Evolutionary conservation across 164 flowering plant genomes (phyloP).

Genomic region (Chloranthus sessilifolius): DNA sequence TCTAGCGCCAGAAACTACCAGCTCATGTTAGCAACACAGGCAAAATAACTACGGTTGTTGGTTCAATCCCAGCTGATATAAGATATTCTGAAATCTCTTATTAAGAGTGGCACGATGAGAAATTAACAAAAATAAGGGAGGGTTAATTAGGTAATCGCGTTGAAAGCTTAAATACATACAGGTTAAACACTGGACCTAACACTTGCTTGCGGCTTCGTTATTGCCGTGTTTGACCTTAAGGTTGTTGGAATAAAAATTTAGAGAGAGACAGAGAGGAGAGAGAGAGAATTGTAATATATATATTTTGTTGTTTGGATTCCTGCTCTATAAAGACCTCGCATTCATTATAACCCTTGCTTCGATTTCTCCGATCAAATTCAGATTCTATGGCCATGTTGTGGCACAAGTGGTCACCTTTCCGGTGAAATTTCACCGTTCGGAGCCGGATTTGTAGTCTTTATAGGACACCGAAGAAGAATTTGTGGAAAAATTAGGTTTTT

Average conservation of each 20-base stretch:
- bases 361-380: not conserved
- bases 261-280: no score
- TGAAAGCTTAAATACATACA: not conserved
- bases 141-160: not conserved
- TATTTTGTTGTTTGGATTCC: no score
- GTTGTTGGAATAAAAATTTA: no score
- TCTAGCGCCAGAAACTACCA: no score
- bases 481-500: constrained; percentile 7
- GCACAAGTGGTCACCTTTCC: constrained; percentile 1
- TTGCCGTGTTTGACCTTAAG: constrained; percentile 17
- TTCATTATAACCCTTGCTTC: not conserved
- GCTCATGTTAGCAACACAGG: no score
- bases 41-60: no score
- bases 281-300: no score
- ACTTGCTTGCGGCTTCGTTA: not conserved
- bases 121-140: not conserved
- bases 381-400: not conserved
- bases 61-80: no score
- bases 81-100: no score
- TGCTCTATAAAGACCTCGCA: no score
- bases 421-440: constrained; percentile 6
- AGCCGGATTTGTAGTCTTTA: not conserved
- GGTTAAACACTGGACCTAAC: not conserved
- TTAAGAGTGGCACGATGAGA: no score
- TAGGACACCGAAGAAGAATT: constrained; percentile 1